Evolutionary conservation across 768 basidiomycete genomes (phyloP).

Genomic region (Tulasnella sp.): DNA sequence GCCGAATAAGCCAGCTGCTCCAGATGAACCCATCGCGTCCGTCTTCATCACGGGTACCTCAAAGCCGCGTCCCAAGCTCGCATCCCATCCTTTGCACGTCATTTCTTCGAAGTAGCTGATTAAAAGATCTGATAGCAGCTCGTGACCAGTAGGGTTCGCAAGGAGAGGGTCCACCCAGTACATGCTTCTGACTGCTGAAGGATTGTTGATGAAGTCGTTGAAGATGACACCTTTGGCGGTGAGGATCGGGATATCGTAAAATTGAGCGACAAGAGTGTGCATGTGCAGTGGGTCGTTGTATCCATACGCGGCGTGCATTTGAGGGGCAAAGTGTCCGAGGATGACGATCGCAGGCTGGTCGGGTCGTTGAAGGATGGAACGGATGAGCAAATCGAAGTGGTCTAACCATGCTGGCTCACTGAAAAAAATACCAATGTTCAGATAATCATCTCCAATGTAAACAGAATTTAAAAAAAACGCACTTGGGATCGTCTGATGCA

Average conservation of each 20-base stretch:
- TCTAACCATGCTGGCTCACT: slow-evolving; percentile 64
- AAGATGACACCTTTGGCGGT: slow-evolving; percentile 76
- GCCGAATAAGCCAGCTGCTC: slow-evolving; percentile 56
- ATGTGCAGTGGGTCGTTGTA: slow-evolving; percentile 84
- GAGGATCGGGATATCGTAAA: slow-evolving; percentile 93
- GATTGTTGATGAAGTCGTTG: slow-evolving; percentile 66
- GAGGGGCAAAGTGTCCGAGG: slow-evolving; percentile 91
- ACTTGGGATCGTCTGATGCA: slow-evolving; percentile 82
- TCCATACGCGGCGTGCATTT: slow-evolving; percentile 64
- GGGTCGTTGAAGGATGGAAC: slow-evolving; percentile 80
- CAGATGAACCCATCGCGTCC: slow-evolving; percentile 27
- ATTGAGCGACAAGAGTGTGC: slow-evolving; percentile 86
- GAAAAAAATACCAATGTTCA: slow-evolving; percentile 10
- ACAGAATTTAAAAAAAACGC: slow-evolving; percentile 26
- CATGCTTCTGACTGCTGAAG: slow-evolving; percentile 43
- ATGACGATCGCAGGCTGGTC: slow-evolving; percentile 88
- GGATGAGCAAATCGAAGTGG: slow-evolving; percentile 85
- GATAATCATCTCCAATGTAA: not conserved
- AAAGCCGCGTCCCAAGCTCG: slow-evolving; percentile 53
- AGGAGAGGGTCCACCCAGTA: slow-evolving; percentile 81
- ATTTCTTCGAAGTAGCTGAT: slow-evolving; percentile 83
- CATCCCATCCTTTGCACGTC: slow-evolving; percentile 76
- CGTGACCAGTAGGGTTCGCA: slow-evolving; percentile 69
- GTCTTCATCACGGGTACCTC: slow-evolving; percentile 41
- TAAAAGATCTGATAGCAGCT: slow-evolving; percentile 82